Conservation (phyloP, 2,329 filamentous ascomycete genomes). For the Phyllosticta capitalensis region DNA sequence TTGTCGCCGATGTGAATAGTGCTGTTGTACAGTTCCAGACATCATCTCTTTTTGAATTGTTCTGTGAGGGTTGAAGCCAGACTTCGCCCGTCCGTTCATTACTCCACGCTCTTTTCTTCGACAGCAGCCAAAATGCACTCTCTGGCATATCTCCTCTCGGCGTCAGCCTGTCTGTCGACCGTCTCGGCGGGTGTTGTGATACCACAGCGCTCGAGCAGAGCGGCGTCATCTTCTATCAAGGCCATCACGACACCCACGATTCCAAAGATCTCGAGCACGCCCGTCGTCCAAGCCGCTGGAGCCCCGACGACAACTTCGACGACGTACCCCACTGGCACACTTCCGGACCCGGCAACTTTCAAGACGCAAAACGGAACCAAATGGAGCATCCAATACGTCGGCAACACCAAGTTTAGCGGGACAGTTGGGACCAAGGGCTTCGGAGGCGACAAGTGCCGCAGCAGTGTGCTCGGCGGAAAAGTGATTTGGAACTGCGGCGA, state of each 20-base stretch:
- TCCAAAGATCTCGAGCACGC: background rate
- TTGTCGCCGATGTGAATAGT: background rate
- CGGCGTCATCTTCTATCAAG: background rate
- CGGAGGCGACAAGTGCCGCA: constrained; percentile 9
- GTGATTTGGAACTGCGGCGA: constrained; percentile 11
- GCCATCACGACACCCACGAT: background rate
- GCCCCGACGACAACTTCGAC: background rate
- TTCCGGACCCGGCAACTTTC: background rate
- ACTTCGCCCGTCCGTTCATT: background rate
- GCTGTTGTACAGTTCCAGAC: background rate
- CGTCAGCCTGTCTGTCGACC: background rate
- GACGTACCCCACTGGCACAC: background rate
- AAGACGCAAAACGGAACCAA: constrained; percentile 4
- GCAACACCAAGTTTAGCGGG: constrained; percentile 2
- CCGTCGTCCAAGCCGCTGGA: background rate
- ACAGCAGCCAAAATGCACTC: background rate
- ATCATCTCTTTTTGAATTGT: background rate
- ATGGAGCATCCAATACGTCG: constrained; percentile 5
- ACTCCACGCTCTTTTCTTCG: background rate
- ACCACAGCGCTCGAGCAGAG: background rate
- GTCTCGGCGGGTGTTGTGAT: background rate
- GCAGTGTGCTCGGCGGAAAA: constrained; percentile 1
- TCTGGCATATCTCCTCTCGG: background rate
- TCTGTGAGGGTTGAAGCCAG: background rate
- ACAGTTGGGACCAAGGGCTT: background rate